Evolutionary conservation across 176 grass and related monocot species (phyloP), one percentile per base, ranked within the genome.

Genomic region (Alloteropsis semialata): DNA sequence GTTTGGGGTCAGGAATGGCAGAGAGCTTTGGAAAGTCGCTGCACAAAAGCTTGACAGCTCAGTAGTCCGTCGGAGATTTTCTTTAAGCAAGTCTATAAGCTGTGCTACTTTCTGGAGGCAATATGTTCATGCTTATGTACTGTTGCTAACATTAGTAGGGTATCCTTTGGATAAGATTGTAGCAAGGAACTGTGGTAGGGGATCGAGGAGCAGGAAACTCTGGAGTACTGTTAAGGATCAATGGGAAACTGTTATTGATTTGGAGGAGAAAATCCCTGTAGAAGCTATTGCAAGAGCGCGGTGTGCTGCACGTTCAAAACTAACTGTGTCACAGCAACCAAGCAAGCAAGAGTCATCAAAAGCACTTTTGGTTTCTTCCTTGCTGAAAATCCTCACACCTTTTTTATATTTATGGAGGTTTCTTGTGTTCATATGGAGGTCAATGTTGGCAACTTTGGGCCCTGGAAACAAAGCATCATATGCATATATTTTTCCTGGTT

Each of bases 221-320:
- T 81, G 77, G 79, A 69, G 32, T 86, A 48, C 69, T 75, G 73
- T 92, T 48, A 88, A 58, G 70, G 59, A 77, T 81, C 87, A 90
- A 15, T 90, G 84, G 93, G 65, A 79, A 78, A 79, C 62, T 79
- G 79, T 93, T 75, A 79, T n/a, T 65, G 66, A 82, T 60, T 69
- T 96, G 72, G 93, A 96, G 73, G 88, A 91, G 71, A 93, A 87
- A 84, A 83, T 96, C 75, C 88, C 93, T 45, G 60, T 69, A 53
- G 90, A 96, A 81, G 80, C 86, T 82, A 85, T 96, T 75, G 93
- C 90, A 57, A 90, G 87, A 82, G 90, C 88, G 60, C 86, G 93
- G 2, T 29, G 83, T 62, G 87, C 82, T 69, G 93, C 90, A 70
- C 93, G 90, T 61, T 82, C 80, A 53, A 91, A 87, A 80, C 53